Evolutionary conservation across 2,329 filamentous ascomycete genomes (phyloP).

Genomic region (Zymoseptoria tritici): DNA sequence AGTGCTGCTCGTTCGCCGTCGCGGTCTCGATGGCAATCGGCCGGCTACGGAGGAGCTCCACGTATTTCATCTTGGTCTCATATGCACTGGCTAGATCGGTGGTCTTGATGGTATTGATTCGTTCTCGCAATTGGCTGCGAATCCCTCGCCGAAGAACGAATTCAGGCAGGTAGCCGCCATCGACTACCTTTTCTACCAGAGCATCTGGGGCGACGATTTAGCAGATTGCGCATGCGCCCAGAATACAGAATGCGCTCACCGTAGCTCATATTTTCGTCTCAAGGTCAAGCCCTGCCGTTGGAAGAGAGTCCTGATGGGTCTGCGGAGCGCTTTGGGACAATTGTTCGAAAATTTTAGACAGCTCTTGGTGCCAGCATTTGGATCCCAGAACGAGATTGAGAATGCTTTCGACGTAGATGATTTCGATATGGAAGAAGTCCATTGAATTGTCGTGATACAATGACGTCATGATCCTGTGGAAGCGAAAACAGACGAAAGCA

Average conservation of each 20-base stretch:
- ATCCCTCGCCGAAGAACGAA: slow-evolving; percentile 57
- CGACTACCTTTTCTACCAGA: slow-evolving; percentile 51
- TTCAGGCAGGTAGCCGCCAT: slow-evolving; percentile 58
- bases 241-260: slow-evolving; percentile 6
- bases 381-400: too few relatives aligned
- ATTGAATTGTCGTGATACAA: neutral
- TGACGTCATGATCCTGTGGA: neutral
- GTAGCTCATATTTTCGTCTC: slow-evolving; percentile 16
- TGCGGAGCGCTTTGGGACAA: too few relatives aligned
- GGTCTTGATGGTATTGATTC: slow-evolving; percentile 48
- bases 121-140: slow-evolving; percentile 56
- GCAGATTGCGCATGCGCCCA: neutral
- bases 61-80: slow-evolving; percentile 56
- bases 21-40: slow-evolving; percentile 64
- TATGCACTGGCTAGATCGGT: slow-evolving; percentile 48
- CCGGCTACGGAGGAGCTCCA: slow-evolving; percentile 50
- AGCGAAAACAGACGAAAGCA: neutral
- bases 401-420: too few relatives aligned
- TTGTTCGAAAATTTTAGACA: too few relatives aligned
- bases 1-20: slow-evolving; percentile 62
- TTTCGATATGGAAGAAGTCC: neutral
- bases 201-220: slow-evolving; percentile 22
- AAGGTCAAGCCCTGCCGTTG: too few relatives aligned
- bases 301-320: too few relatives aligned
- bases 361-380: too few relatives aligned